Conservation (phyloP, 1,139 yeast species). For the Wickerhamomyces sp. region DNA sequence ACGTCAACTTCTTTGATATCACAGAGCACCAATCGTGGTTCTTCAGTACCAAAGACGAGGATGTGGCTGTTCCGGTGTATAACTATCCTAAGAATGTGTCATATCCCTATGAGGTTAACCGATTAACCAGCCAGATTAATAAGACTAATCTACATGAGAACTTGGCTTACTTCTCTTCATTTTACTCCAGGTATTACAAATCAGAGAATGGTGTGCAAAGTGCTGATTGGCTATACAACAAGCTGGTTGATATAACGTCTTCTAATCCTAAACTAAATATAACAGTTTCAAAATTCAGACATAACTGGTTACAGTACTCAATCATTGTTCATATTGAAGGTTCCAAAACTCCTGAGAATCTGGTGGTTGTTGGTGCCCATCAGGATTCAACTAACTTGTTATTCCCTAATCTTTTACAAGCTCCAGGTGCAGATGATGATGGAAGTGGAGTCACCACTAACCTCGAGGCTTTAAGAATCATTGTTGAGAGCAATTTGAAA, state of each 20-base stretch:
- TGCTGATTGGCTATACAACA: constrained; percentile 63
- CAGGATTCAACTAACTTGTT: constrained; percentile 79
- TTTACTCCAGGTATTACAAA: constrained; percentile 78
- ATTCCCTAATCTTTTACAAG: constrained; percentile 62
- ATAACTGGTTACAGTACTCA: constrained; percentile 57
- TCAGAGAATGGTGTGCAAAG: constrained; percentile 66
- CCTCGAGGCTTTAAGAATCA: constrained; percentile 67
- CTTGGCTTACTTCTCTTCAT: constrained; percentile 62
- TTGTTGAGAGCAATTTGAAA: constrained; percentile 41
- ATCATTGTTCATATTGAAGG: constrained; percentile 42
- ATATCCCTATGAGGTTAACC: constrained; percentile 37
- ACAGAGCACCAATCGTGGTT: constrained; percentile 42
- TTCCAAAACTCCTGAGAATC: constrained; percentile 35
- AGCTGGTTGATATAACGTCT: constrained; percentile 39
- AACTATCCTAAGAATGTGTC: constrained; percentile 49
- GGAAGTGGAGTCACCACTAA: constrained; percentile 85
- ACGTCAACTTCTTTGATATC: constrained; percentile 65
- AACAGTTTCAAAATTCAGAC: constrained; percentile 39
- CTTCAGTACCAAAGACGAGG: constrained; percentile 32
- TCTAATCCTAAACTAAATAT: constrained; percentile 28
- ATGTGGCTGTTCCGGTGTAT: constrained; percentile 37
- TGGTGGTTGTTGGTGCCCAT: constrained; percentile 83
- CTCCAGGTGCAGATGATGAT: constrained; percentile 97
- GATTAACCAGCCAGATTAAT: constrained; percentile 35
- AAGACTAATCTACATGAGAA: constrained; percentile 44